phyloP scores from a whole-genome alignment of 768 basidiomycete species.

The Hericium alpestre region DNA sequence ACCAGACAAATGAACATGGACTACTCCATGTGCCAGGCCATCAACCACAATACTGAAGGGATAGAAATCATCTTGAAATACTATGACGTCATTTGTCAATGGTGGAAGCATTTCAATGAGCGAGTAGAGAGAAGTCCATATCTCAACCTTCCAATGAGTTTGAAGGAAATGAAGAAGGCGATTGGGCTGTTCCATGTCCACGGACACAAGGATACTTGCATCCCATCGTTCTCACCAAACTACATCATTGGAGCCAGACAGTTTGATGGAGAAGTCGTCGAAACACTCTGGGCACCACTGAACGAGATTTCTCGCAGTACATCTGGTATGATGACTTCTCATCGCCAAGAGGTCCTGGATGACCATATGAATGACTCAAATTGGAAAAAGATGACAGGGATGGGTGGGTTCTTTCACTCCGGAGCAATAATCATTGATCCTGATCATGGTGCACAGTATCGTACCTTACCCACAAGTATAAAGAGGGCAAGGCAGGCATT shows the following conservation, averaged over 20 bases:
- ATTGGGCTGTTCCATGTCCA: slow-evolving; percentile 4
- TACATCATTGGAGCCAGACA: neutral
- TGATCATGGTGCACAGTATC: neutral
- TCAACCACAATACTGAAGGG: neutral
- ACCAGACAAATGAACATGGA: neutral
- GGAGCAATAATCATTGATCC: neutral
- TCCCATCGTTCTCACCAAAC: neutral
- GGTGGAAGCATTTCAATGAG: neutral
- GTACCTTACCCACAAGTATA: neutral
- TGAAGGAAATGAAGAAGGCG: neutral
- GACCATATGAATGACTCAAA: neutral
- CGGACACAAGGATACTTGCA: slow-evolving; percentile 1
- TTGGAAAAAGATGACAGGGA: slow-evolving; percentile 1
- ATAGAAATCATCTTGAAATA: neutral
- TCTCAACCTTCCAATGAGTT: neutral
- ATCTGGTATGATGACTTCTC: neutral
- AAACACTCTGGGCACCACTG: slow-evolving; percentile 3
- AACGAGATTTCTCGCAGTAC: slow-evolving; percentile 1
- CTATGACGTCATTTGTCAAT: neutral
- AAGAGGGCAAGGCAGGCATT: neutral
- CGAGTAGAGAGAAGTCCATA: neutral
- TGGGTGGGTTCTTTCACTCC: neutral
- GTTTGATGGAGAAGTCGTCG: slow-evolving; percentile 2
- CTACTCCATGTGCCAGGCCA: neutral
- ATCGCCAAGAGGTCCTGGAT: neutral